Base-by-base conservation (phyloP, 1,139 yeast species). In the Suhomyces wounanorum region DNA sequence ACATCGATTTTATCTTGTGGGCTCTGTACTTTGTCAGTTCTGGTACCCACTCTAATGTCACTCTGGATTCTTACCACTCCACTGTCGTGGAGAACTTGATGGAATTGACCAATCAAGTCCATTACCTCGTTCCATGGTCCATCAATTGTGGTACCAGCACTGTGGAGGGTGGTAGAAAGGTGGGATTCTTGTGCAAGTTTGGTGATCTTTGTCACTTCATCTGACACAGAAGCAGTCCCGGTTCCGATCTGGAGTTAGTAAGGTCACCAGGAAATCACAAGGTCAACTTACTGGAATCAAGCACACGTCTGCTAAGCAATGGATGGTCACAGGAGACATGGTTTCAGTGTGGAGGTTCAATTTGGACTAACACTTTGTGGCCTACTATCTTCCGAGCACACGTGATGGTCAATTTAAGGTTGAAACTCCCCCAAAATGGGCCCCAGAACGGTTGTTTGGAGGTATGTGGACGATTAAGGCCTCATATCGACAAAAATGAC, bases 91-190 rank as follows among this genome's bases (percentile, higher is more conserved):
- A 89, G 79, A 46, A 74, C 72, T 60, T 85, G 84, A 61, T 90
- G 97, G 60, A 89, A 72, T 58, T 82, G 79, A n/a, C 96, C 96
- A 59, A 90, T 86, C 50, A 88, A 70, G 30, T 76, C 81, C 82
- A 85, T 87, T 2, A 90, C 96, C 50, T 87, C 89, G 61, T 84
- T 83, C 96, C 96, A 90, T n/a, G 91, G 91, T 0, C 97, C 97
- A 60, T 87, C 88, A 61, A 89, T 86, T 5, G 96, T 89, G 9
- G 96, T 89, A 6, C 96, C 96, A 1, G 96, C 96, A 57, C 94
- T 85, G 68, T 90, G 96, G 56, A 90, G 72, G 0, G 89, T 83
- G 52, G 87, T 83, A 48, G 82, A 77, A 49, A 90, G 73, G 6
- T 80, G 83, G 17, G 88, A 82, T 13, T 75, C 76, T 51, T 84